These are phyloP conservation scores for Eragrostis tef DNA, from an alignment of 202 grass and related monocot species.

Conservation along the genomic window DNA sequence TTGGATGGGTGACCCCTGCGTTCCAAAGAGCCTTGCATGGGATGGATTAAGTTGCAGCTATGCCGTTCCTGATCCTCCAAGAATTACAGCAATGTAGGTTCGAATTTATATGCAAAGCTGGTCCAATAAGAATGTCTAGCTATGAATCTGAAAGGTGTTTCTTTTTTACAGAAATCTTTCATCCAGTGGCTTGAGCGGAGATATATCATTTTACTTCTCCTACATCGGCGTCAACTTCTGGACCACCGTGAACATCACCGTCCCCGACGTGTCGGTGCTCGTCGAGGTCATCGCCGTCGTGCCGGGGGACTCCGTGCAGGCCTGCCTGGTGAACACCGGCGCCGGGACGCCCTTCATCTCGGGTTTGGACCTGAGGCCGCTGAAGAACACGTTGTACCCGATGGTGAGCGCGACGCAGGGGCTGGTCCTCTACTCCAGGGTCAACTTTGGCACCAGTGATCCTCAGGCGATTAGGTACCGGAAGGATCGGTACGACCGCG, in stretches of 20 bases:
- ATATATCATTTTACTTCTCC: slow-evolving; percentile 40
- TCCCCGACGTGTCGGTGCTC: neutral
- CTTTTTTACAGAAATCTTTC: slow-evolving; percentile 51
- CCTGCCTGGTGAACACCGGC: slow-evolving; percentile 59
- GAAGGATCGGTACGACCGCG: slow-evolving; percentile 52
- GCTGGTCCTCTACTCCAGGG: too few relatives aligned
- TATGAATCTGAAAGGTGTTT: neutral
- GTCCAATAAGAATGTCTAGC: neutral
- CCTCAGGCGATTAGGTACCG: too few relatives aligned
- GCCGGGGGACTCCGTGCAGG: slow-evolving; percentile 39
- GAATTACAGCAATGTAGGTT: neutral
- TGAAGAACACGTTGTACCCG: slow-evolving; percentile 43
- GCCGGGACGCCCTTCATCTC: slow-evolving; percentile 56
- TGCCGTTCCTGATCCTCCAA: neutral
- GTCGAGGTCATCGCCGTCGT: slow-evolving; percentile 32
- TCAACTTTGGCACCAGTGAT: too few relatives aligned
- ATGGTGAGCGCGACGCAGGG: slow-evolving; percentile 42
- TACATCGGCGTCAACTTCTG: slow-evolving; percentile 67
- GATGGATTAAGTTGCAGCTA: neutral
- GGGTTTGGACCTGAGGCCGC: slow-evolving; percentile 46
- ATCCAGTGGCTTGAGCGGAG: slow-evolving; percentile 48
- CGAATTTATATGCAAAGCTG: neutral
- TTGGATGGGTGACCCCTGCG: slow-evolving; percentile 62
- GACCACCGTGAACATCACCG: slow-evolving; percentile 42
- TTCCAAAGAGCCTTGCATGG: slow-evolving; percentile 27